Conservation (phyloP, 2,329 filamentous ascomycete species). For the Claviceps sp. region DNA sequence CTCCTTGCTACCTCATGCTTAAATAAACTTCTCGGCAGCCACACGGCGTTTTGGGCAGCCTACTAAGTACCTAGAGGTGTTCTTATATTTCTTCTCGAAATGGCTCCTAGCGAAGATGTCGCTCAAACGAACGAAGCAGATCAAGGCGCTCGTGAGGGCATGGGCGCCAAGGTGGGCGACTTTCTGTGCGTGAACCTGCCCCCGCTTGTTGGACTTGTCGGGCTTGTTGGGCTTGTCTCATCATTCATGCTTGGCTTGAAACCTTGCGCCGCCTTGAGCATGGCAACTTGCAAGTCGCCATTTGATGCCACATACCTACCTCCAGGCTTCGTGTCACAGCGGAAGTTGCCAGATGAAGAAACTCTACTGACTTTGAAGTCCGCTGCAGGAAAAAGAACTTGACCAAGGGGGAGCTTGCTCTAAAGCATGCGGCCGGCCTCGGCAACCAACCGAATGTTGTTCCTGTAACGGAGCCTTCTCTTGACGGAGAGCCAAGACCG, state of each 20-base stretch:
- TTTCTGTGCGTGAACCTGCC: conserved; percentile 19
- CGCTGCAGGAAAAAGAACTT: conserved; percentile 17
- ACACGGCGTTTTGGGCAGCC: not conserved
- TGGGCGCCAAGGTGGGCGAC: conserved; percentile 19
- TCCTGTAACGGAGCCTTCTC: conserved; percentile 14
- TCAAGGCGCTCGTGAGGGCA: conserved; percentile 10
- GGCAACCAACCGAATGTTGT: conserved; percentile 19
- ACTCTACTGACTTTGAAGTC: conserved; percentile 2
- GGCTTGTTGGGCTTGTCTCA: not conserved
- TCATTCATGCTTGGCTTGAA: not conserved
- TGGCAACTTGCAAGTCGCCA: not conserved
- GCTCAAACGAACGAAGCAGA: not conserved
- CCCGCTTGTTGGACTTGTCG: not conserved
- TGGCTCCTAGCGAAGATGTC: not conserved
- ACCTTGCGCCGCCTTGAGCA: not conserved
- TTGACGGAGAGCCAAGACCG: conserved; percentile 18
- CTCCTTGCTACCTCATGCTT: not conserved
- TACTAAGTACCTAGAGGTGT: not conserved
- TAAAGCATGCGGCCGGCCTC: conserved; percentile 23
- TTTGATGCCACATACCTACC: not conserved
- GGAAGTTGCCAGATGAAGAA: not conserved
- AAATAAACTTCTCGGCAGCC: not conserved
- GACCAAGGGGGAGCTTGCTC: conserved; percentile 21
- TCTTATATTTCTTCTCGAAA: not conserved
- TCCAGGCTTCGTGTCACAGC: not conserved